Evolutionary conservation across 2,329 filamentous ascomycete species (phyloP).

Genomic region (Nemania sp.): DNA sequence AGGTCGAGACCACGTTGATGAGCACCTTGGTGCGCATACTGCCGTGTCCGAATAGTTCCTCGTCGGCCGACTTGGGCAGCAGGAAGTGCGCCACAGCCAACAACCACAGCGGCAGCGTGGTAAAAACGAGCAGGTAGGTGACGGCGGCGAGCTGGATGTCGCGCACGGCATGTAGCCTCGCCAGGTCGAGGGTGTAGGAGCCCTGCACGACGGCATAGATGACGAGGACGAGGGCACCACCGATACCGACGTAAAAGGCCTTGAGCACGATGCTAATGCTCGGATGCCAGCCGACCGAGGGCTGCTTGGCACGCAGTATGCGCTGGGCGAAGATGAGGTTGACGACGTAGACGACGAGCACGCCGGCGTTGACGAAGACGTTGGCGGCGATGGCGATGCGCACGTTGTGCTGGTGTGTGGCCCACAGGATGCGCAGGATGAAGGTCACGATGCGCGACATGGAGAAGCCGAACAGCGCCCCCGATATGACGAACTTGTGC

Average conservation of each 20-base stretch:
- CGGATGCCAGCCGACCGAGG: conserved; percentile 52
- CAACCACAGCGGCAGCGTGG: conserved; percentile 46
- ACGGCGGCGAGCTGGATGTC: conserved; percentile 48
- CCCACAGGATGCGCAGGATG: conserved; percentile 54
- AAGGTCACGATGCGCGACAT: conserved; percentile 53
- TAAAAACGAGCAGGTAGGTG: conserved; percentile 49
- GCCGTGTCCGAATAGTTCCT: conserved; percentile 52
- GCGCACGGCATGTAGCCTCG: conserved; percentile 40
- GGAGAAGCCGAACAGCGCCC: conserved; percentile 54
- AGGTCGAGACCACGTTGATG: conserved; percentile 44
- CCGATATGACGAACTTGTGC: conserved; percentile 56
- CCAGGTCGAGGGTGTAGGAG: conserved; percentile 45
- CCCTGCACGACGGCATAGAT: conserved; percentile 49
- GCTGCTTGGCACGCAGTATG: conserved; percentile 55
- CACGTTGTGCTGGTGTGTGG: conserved; percentile 45
- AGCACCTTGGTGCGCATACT: conserved; percentile 48
- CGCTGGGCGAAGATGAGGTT: conserved; percentile 57
- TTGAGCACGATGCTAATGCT: conserved; percentile 46
- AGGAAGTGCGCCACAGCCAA: conserved; percentile 46
- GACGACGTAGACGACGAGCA: conserved; percentile 52
- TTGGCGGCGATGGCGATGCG: conserved; percentile 52
- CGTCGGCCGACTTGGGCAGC: conserved; percentile 44
- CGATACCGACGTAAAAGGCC: conserved; percentile 47
- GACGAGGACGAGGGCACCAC: conserved; percentile 50
- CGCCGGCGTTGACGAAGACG: conserved; percentile 55